Evolutionary conservation across 2,329 filamentous ascomycete species (phyloP), one percentile per base, ranked within the genome.

Genomic region (Ophiosphaerella herpotricha): DNA sequence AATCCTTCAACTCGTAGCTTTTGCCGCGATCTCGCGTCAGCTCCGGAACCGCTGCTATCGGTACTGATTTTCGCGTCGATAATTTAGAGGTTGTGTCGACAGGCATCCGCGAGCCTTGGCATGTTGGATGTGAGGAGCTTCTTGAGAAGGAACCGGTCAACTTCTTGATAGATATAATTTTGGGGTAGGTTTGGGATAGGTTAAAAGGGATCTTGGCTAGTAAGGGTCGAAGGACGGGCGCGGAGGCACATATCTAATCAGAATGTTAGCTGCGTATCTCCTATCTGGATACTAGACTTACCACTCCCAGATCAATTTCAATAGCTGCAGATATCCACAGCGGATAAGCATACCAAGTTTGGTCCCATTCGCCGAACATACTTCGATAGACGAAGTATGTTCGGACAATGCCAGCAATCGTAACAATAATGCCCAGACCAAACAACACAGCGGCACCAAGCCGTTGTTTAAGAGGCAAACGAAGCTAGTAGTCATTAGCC

Each of bases 241-340:
- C 65, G 7, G 63, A 67, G 14, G 67, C 66, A 40, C 66, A 71
- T 23, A 71, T 70, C 60, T 63, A 14, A 26, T 31, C 12, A 0
- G 24, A 4, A 26, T 8, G 32, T 39, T 24, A 43, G 39, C 29
- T 18, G 12, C 8, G 24, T 29, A 4, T 21, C 11, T 18, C 31
- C 7, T 34, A 1, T 37, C 32, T 36, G 29, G 34, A 6, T 32
- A 18, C 33, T 32, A 1, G 9, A 70, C 75, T 60, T 58, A 77
- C 74, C n/a, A 79, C 71, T 8, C 74, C 76, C 6, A 79, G 52
- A 50, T 79, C 75, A 7, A 78, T 74, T 55, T 79, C 77, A 2
- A 79, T 71, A 0, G 75, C 72, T 4, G 76, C 75, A 37, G 70
- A 70, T n/a, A 79, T 78, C 75, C 76, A 79, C 0, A 79, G 60